Base-by-base conservation (phyloP, 148 eudicot genomes). In the Hydrangea macrophylla region DNA sequence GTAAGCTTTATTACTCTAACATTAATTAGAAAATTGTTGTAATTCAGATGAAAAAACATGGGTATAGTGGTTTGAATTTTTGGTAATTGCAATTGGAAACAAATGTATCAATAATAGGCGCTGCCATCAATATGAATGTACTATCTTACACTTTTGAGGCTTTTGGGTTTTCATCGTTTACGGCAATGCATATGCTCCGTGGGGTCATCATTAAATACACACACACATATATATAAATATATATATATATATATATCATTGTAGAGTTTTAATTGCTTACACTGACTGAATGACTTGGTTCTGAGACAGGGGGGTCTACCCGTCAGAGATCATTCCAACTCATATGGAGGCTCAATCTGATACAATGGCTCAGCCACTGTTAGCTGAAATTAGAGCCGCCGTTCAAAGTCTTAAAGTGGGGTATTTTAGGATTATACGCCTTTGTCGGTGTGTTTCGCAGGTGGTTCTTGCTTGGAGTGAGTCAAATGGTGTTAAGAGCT, bases 231-330 rank as follows among this genome's bases (percentile, higher is more conserved):
- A n/a, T n/a, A n/a, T n/a, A n/a, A n/a, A n/a, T n/a, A n/a, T n/a
- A n/a, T 24, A 3, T 10, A n/a, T 56, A 9, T 67, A 13, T 65
- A 55, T 48, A 24, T 55, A 51, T 63, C 62, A 17, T 42, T 73
- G 58, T 36, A 32, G 12, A n/a, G 24, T 40, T 40, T 37, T 27
- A 11, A 50, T 58, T 24, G 11, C 37, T 12, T 36, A 5, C 35
- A 24, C 53, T 71, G 39, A 60, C 62, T 42, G 68, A 32, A 22
- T 73, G 27, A 25, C 48, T 65, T 65, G 36, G 31, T 44, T 56
- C 31, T 82, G n/a, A 3, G 54, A 71, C 81, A 89, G 98, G 60
- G 98, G 98, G 30, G 61, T 85, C 32, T 92, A 92, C 67, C 98
- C 98, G 57, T 79, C 81, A 0, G 80, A 81, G 26, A 75, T 77